These are phyloP conservation scores for Eremothecium sinecaudum DNA, from an alignment of 1,139 yeast genomes.

Conservation along the genomic window DNA sequence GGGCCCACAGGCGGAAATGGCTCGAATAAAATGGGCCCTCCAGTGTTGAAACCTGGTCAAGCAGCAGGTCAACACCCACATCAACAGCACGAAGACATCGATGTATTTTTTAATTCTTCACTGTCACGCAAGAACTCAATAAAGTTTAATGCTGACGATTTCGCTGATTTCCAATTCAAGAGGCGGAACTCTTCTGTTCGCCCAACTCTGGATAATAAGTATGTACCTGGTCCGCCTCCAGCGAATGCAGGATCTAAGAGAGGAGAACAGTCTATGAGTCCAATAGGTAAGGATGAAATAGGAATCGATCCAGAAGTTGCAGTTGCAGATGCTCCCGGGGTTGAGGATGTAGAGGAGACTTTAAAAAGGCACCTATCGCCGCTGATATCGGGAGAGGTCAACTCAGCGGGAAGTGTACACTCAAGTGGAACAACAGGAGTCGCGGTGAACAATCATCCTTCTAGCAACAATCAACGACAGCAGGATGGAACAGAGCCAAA, in stretches of 20 bases:
- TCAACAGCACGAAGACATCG: slow-evolving; percentile 13
- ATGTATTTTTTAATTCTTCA: slow-evolving; percentile 14
- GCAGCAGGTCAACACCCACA: slow-evolving; percentile 6
- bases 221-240: slow-evolving; percentile 10
- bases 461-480: neutral
- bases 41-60: slow-evolving; percentile 9
- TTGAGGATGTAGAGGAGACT: slow-evolving; percentile 10
- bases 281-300: slow-evolving; percentile 4
- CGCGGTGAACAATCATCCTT: slow-evolving; percentile 4
- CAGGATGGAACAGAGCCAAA: slow-evolving; percentile 1
- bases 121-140: slow-evolving; percentile 21
- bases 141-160: slow-evolving; percentile 24
- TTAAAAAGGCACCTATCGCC: slow-evolving; percentile 8
- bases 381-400: neutral
- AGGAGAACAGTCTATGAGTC: slow-evolving; percentile 3
- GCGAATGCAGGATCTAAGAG: slow-evolving; percentile 2
- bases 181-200: slow-evolving; percentile 24
- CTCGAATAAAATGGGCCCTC: slow-evolving; percentile 14
- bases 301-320: slow-evolving; percentile 5
- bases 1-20: slow-evolving; percentile 11
- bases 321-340: slow-evolving; percentile 4
- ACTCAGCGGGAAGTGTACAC: neutral
- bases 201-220: slow-evolving; percentile 16
- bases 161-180: slow-evolving; percentile 22
- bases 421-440: slow-evolving; percentile 2